Percentiles rank a stretch among this genome's conserved stretches.
phyloP scores from a whole-genome alignment of 2,329 filamentous ascomycete genomes.

The Pseudocercospora pini-densiflorae region DNA sequence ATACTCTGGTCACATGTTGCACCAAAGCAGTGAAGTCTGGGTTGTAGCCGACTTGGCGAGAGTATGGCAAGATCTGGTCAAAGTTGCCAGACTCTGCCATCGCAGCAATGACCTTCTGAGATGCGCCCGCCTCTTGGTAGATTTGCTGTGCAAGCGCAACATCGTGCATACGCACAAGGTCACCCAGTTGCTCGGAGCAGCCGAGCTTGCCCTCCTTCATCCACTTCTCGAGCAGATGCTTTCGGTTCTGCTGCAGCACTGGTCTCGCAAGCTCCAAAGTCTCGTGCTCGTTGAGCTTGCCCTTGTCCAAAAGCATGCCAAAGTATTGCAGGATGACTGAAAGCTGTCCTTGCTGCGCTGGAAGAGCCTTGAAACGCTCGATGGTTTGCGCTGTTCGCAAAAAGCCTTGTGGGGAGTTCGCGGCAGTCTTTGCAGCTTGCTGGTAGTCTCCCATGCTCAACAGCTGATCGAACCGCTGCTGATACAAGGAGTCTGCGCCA shows the following conservation, averaged over 20 bases:
- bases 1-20: conserved; percentile 76
- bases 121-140: conserved; percentile 87
- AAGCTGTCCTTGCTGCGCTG: conserved; percentile 80
- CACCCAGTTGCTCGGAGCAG: conserved; percentile 94
- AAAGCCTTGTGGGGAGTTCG: conserved; percentile 95
- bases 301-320: conserved; percentile 95
- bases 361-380: conserved; percentile 89
- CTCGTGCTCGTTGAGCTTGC: conserved; percentile 87
- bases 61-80: conserved; percentile 93
- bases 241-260: conserved; percentile 89
- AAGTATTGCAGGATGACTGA: conserved; percentile 97
- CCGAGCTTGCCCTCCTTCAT: conserved; percentile 94
- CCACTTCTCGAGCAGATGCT: conserved; percentile 98
- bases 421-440: conserved; percentile 93
- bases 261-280: conserved; percentile 92
- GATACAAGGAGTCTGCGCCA: conserved; percentile 91
- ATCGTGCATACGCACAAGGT: conserved; percentile 89
- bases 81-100: conserved; percentile 97
- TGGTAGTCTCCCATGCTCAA: conserved; percentile 79
- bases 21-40: conserved; percentile 94
- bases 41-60: conserved; percentile 80
- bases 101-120: conserved; percentile 92
- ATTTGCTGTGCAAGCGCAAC: conserved; percentile 84
- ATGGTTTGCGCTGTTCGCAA: conserved; percentile 93
- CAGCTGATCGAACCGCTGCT: conserved; percentile 88